Base-by-base conservation (phyloP, 768 basidiomycete genomes). In the Agaricus sinodeliciosus region DNA sequence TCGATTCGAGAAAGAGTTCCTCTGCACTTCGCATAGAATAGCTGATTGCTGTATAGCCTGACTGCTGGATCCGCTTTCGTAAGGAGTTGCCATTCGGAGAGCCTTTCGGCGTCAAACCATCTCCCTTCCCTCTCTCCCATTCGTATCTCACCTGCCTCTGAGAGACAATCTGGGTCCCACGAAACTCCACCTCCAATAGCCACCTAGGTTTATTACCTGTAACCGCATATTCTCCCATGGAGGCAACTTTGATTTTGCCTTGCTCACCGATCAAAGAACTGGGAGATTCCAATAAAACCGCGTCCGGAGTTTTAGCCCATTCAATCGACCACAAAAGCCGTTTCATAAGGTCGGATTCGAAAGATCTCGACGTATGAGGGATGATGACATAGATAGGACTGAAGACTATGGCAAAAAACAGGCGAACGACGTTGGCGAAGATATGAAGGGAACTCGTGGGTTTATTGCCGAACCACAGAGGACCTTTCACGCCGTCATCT, bases 381-480 rank as follows among this genome's bases (percentile, higher is more conserved):
- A 54, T 40, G 3, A 42, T 15, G 6, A 47, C 4, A 4, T 31
- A 54, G 3, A 54, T 25, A 9, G 52, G 52, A 4, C 37, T 45
- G 3, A 54, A 19, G 9, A 41, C 6, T 11, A 54, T 47, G 3
- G 52, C 52, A 13, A 34, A 47, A 12, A 54, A 42, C 6, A 54
- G 18, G 3, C 52, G 52, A 19, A 54, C 40, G 28, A 41, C n/a
- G 16, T 54, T 54, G 18, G 46, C 46, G 18, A 16, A 11, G 19
- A 40, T 15, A 18, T 54, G 52, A 12, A 28, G 27, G 13, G 27
- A 3, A 27, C 46, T 48, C 13, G 47, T 46, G 12, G 45, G 45
- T 22, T 42, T 34, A 8, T 26, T 27, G 6, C 52, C 52, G 22
- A 54, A 54, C 52, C 52, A 54, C 18, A 54, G 52, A 16, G 51